Evolutionary conservation across 1,284 basidiomycete genomes (phyloP).

Genomic region (Thelephora terrestris): DNA sequence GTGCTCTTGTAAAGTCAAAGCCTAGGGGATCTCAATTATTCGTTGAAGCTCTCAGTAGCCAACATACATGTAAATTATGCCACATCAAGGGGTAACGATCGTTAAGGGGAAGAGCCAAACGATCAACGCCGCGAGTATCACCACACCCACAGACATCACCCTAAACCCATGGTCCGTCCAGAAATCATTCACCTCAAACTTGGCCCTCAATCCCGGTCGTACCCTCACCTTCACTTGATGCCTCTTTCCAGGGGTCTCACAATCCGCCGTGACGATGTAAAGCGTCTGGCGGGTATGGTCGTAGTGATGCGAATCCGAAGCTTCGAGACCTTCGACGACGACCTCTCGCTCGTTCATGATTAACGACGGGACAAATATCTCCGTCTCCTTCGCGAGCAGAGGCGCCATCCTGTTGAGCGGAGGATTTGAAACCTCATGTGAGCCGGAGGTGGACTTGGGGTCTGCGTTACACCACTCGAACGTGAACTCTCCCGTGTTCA

Average conservation of each 20-base stretch:
- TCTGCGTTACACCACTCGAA: constrained; percentile 50
- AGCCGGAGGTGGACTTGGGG: constrained; percentile 5
- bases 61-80: too few relatives aligned
- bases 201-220: constrained; percentile 38
- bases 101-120: too few relatives aligned
- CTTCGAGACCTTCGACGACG: constrained; percentile 41
- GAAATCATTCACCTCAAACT: constrained; percentile 49
- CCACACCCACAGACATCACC: too few relatives aligned
- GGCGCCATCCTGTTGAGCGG: constrained; percentile 29
- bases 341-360: constrained; percentile 49
- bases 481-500: constrained; percentile 51
- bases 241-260: constrained; percentile 30
- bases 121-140: too few relatives aligned
- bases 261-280: constrained; percentile 40
- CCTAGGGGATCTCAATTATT: too few relatives aligned
- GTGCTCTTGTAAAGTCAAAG: too few relatives aligned
- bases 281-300: constrained; percentile 58
- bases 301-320: constrained; percentile 39
- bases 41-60: too few relatives aligned
- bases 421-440: constrained; percentile 18
- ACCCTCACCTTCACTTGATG: constrained; percentile 45
- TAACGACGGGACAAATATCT: constrained; percentile 68
- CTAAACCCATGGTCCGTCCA: constrained; percentile 47
- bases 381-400: constrained; percentile 52
- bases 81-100: too few relatives aligned